Conservation (phyloP, 371 early-diverging fungal species). For the Mortierella sp. region DNA sequence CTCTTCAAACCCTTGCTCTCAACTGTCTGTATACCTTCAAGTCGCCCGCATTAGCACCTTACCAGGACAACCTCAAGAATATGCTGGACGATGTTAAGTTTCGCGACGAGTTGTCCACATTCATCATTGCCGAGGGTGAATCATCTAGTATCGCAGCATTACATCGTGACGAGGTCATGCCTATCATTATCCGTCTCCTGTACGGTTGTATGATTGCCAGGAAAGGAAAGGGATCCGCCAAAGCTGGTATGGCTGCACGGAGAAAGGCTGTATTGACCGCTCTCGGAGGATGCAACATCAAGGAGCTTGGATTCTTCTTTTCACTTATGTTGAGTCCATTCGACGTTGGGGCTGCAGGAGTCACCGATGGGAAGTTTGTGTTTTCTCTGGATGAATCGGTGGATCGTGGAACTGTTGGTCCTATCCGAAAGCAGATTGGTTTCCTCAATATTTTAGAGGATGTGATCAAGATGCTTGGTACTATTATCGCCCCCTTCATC, state of each 20-base stretch:
- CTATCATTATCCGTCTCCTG: conserved; percentile 84
- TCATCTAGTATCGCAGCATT: conserved; percentile 69
- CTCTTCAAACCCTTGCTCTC: conserved; percentile 83
- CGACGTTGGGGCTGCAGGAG: conserved; percentile 26
- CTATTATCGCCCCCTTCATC: conserved; percentile 76
- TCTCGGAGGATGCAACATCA: conserved; percentile 72
- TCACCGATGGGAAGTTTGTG: conserved; percentile 18
- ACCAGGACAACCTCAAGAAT: conserved; percentile 80
- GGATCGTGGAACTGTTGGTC: conserved; percentile 58
- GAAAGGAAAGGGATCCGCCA: conserved; percentile 72
- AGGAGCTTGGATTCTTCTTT: conserved; percentile 80
- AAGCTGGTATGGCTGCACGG: conserved; percentile 76
- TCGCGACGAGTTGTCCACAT: conserved; percentile 87
- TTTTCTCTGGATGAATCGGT: conserved; percentile 33
- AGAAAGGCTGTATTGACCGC: conserved; percentile 85
- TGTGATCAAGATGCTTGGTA: conserved; percentile 84
- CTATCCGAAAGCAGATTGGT: conserved; percentile 81
- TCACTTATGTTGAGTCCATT: conserved; percentile 88
- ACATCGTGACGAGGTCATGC: conserved; percentile 79
- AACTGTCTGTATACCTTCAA: conserved; percentile 89
- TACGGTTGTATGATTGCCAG: conserved; percentile 90
- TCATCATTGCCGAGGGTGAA: conserved; percentile 73
- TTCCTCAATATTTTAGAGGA: conserved; percentile 86
- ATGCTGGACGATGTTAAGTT: conserved; percentile 89
- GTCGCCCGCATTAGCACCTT: conserved; percentile 72